Base-by-base conservation (phyloP, 106 monocot species). In the Hemerocallis citrina region DNA sequence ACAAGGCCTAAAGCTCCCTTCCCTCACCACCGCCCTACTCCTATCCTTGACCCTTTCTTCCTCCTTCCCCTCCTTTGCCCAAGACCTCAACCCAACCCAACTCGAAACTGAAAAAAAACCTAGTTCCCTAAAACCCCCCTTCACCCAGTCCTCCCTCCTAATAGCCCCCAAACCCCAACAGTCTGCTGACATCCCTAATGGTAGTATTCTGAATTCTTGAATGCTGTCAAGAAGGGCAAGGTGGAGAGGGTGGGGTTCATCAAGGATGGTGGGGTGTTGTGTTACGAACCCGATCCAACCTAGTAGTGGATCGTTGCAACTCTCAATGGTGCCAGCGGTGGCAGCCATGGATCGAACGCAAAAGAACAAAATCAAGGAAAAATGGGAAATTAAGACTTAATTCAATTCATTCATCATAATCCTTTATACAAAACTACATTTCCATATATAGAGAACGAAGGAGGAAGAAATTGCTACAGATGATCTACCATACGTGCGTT, bases 201-300 rank as follows among this genome's bases (percentile, higher is more conserved):
- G 96, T 76, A 91, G 5, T 98, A 98, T 77, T 88, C 91, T 56
- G 96, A 98, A 68, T 98, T 98, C 79, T 81, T 98, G 33, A 84
- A 69, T 75, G 91, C 96, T 55, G 91, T 98, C 34, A 91, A 91
- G 79, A 78, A 69, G 47, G 96, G 96, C 14, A 98, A 98, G 68
- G 96, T 98, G 6, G 91, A 98, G 75, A 81, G 91, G 30, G 96
- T 98, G 21, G 70, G 96, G 5, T 98, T 98, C 84, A 78, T 68
- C 70, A 91, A 90, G 71, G 96, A 96, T 56, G 96, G 91, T 32
- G 74, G 79, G 9, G 38, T n/a, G n/a, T n/a, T n/a, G n/a, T n/a
- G n/a, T n/a, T n/a, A n/a, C n/a, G n/a, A n/a, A n/a, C n/a, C n/a
- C n/a, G n/a, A n/a, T n/a, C n/a, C n/a, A n/a, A n/a, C n/a, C n/a